Conservation (phyloP, 148 eudicot genomes). For the Beta vulgaris region DNA sequence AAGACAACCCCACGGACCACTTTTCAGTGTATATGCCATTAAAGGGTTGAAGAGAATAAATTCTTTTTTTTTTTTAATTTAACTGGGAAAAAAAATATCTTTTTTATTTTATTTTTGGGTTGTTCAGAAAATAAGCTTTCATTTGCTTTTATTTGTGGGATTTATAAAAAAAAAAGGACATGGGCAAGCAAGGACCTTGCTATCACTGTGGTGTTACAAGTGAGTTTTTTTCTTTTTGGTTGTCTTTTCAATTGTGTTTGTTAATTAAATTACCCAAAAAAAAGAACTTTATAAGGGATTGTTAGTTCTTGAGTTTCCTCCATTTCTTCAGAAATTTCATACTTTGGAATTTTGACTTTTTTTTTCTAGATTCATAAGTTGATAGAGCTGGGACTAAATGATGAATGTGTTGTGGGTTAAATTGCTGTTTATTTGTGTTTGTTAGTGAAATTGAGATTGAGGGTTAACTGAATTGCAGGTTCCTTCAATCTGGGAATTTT, state of each 20-base stretch:
- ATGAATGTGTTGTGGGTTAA: constrained; percentile 26
- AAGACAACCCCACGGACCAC: constrained; percentile 18
- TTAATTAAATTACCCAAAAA: neutral
- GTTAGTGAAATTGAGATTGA: constrained; percentile 25
- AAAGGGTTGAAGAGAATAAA: constrained; percentile 37
- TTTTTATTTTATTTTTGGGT: neutral
- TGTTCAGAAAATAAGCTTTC: neutral
- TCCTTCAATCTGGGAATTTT: constrained; percentile 25
- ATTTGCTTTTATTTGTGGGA: constrained; percentile 19
- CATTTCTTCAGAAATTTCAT: constrained; percentile 8
- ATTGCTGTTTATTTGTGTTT: constrained; percentile 19
- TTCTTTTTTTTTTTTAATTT: constrained; percentile 19
- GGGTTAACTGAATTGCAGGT: constrained; percentile 18
- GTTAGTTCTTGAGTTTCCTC: constrained; percentile 4
- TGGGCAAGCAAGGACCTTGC: constrained; percentile 99
- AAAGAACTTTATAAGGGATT: neutral
- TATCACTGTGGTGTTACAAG: constrained; percentile 99
- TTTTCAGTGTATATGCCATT: constrained; percentile 24
- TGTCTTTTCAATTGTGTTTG: constrained; percentile 12
- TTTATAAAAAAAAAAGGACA: constrained; percentile 30
- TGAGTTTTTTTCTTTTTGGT: constrained; percentile 54
- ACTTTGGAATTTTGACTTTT: constrained; percentile 21
- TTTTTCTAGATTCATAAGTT: constrained; percentile 33
- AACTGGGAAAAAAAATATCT: neutral
- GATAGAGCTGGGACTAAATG: constrained; percentile 22